A percentile compares a stretch with the other conserved stretches of the same genome.
phyloP scores from a whole-genome alignment of 495 filamentous ascomycete species.

The Hypoxylon crocopeplum region DNA sequence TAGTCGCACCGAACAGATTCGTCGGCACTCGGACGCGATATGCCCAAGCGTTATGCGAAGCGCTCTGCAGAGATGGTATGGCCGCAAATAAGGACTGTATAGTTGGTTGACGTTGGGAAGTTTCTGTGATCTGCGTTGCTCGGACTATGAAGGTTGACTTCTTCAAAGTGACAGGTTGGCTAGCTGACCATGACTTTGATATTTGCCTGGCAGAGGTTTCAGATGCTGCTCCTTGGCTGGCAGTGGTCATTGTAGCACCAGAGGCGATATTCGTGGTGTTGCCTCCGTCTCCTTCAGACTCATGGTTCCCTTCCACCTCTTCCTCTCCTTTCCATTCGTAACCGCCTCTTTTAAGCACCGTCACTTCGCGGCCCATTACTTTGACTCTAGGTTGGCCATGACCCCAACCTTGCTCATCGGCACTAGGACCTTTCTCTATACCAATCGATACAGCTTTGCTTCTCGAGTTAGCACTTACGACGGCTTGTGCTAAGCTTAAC shows the following conservation, averaged over 20 bases:
- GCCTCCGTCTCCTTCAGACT: slow-evolving; percentile 37
- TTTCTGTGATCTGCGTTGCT: slow-evolving; percentile 47
- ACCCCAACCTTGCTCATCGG: slow-evolving; percentile 75
- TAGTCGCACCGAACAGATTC: slow-evolving; percentile 39
- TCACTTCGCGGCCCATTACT: slow-evolving; percentile 74
- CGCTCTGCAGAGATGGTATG: slow-evolving; percentile 50
- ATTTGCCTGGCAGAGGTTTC: slow-evolving; percentile 24
- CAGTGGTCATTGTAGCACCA: slow-evolving; percentile 12
- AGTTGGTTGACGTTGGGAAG: slow-evolving; percentile 43
- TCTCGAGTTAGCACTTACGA: slow-evolving; percentile 78
- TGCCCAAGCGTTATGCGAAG: slow-evolving; percentile 62
- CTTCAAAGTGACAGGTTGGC: slow-evolving; percentile 52
- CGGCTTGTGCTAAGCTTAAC: slow-evolving; percentile 77
- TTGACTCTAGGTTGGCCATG: slow-evolving; percentile 73
- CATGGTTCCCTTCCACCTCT: slow-evolving; percentile 29
- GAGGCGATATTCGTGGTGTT: slow-evolving; percentile 15
- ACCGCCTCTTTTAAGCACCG: slow-evolving; percentile 76
- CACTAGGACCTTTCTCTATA: slow-evolving; percentile 67
- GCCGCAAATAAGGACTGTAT: slow-evolving; percentile 49
- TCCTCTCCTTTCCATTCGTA: slow-evolving; percentile 68
- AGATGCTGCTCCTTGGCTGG: slow-evolving; percentile 7
- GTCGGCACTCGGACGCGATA: slow-evolving; percentile 48
- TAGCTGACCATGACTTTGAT: slow-evolving; percentile 46
- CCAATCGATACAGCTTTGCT: slow-evolving; percentile 78
- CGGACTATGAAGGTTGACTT: slow-evolving; percentile 60